phyloP scores from a whole-genome alignment of 768 basidiomycete species.

The Serendipita sp. region DNA sequence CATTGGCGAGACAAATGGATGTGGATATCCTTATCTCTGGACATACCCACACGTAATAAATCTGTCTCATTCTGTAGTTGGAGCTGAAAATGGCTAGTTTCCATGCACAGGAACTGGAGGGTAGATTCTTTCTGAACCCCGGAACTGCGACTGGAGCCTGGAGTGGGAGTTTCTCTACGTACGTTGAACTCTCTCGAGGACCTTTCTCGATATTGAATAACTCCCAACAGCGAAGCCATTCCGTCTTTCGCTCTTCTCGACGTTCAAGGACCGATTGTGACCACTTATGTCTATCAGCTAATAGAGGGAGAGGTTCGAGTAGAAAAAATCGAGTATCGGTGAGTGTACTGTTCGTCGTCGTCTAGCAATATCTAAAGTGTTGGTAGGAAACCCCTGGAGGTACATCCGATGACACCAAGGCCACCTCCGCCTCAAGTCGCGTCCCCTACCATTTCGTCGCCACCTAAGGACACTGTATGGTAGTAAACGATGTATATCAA shows the following conservation, averaged over 20 bases:
- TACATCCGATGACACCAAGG: slow-evolving; percentile 1
- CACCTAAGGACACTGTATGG: not conserved
- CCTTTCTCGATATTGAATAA: not conserved
- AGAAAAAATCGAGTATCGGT: slow-evolving; percentile 45
- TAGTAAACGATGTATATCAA: not conserved
- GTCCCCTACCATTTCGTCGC: not conserved
- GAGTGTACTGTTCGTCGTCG: not conserved
- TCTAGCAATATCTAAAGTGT: not conserved
- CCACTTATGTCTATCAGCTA: slow-evolving; percentile 93
- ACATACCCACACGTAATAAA: slow-evolving; percentile 76
- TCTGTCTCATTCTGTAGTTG: not conserved
- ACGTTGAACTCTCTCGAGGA: not conserved
- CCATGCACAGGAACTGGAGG: slow-evolving; percentile 83
- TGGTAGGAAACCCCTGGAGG: not conserved
- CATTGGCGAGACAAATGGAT: slow-evolving; percentile 89
- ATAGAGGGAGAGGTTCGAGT: slow-evolving; percentile 89
- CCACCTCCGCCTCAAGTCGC: not conserved
- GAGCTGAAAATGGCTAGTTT: slow-evolving; percentile 35
- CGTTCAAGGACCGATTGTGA: slow-evolving; percentile 90
- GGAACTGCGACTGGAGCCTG: slow-evolving; percentile 92
- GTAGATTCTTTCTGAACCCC: slow-evolving; percentile 89
- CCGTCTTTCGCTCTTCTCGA: slow-evolving; percentile 97
- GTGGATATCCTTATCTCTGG: slow-evolving; percentile 91
- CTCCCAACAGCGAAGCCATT: slow-evolving; percentile 48
- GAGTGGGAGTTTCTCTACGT: slow-evolving; percentile 41